phyloP scores from a whole-genome alignment of 345 rosid genomes.

The Geranium rotundifolium region DNA sequence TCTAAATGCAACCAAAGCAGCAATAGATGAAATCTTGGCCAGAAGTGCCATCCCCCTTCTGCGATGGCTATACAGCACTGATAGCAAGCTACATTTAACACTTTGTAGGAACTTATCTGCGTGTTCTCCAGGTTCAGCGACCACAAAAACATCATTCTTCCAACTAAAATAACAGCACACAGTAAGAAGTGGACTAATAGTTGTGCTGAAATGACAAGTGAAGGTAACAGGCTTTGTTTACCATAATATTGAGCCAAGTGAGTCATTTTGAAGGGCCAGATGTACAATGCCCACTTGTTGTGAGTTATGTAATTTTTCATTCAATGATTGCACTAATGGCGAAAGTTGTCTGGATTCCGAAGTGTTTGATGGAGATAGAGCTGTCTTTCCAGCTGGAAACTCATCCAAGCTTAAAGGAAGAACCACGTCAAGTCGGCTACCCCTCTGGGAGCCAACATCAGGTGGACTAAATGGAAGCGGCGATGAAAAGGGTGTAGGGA shows the following conservation, averaged over 20 bases:
- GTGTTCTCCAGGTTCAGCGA: constrained; percentile 95
- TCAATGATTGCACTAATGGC: constrained; percentile 61
- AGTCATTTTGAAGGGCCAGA: constrained; percentile 80
- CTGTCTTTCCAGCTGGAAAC: constrained; percentile 40
- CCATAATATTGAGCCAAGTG: constrained; percentile 77
- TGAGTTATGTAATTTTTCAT: constrained; percentile 73
- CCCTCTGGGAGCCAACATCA: constrained; percentile 59
- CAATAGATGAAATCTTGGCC: constrained; percentile 53
- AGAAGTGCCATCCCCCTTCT: constrained; percentile 45
- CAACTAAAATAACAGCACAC: constrained; percentile 34
- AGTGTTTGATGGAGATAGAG: constrained; percentile 61
- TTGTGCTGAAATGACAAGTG: constrained; percentile 8
- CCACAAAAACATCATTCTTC: constrained; percentile 97
- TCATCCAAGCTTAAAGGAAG: constrained; percentile 95
- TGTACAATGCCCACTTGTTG: constrained; percentile 94
- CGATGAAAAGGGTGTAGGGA: constrained; percentile 77
- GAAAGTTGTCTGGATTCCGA: constrained; percentile 59
- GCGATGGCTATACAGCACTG: constrained; percentile 39
- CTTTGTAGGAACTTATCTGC: constrained; percentile 79
- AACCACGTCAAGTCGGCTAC: constrained; percentile 69
- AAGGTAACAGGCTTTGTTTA: constrained; percentile 14
- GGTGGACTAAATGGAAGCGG: constrained; percentile 81
- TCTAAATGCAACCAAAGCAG: constrained; percentile 56
- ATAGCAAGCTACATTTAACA: constrained; percentile 66
- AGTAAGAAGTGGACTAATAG: constrained; percentile 14